Evolutionary conservation across 345 rosid species (phyloP).

Genomic region (Melastoma malabathricum): DNA sequence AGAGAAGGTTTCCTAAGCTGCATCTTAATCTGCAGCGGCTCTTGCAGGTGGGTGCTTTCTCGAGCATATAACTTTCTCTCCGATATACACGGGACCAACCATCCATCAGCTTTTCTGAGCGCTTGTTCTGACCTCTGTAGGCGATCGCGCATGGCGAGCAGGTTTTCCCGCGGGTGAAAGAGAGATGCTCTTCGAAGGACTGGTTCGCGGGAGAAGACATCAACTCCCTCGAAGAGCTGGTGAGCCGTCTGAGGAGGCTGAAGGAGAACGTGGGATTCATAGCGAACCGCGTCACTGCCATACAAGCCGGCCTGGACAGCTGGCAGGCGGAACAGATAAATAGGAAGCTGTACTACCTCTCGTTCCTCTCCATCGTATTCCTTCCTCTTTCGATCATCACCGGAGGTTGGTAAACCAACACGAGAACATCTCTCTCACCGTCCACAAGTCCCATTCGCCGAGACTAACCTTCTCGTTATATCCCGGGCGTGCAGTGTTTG

Average conservation of each 20-base stretch:
- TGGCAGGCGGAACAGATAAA: constrained; percentile 98
- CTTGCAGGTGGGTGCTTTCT: constrained; percentile 48
- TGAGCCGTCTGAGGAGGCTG: constrained; percentile 67
- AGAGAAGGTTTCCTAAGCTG: constrained; percentile 86
- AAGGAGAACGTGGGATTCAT: constrained; percentile 89
- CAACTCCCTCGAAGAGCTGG: constrained; percentile 59
- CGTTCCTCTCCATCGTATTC: constrained; percentile 85
- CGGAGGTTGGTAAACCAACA: constrained; percentile 62
- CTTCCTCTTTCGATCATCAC: constrained; percentile 88
- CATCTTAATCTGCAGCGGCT: constrained; percentile 87
- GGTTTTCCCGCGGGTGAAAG: constrained; percentile 87
- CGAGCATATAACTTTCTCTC: background rate
- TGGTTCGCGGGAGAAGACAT: constrained; percentile 71
- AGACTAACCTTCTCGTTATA: background rate
- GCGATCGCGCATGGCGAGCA: constrained; percentile 92
- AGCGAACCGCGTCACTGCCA: constrained; percentile 80
- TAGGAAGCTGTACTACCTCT: constrained; percentile 80
- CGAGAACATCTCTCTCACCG: background rate
- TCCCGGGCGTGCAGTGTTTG: constrained; percentile 46
- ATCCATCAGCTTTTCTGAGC: background rate
- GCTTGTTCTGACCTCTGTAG: constrained; percentile 19
- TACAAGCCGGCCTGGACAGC: constrained; percentile 86
- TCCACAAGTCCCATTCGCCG: background rate
- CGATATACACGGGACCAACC: background rate
- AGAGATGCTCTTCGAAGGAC: constrained; percentile 51